phyloP scores from a whole-genome alignment of 2,329 filamentous ascomycete species.

The Neocucurbitaria cava region DNA sequence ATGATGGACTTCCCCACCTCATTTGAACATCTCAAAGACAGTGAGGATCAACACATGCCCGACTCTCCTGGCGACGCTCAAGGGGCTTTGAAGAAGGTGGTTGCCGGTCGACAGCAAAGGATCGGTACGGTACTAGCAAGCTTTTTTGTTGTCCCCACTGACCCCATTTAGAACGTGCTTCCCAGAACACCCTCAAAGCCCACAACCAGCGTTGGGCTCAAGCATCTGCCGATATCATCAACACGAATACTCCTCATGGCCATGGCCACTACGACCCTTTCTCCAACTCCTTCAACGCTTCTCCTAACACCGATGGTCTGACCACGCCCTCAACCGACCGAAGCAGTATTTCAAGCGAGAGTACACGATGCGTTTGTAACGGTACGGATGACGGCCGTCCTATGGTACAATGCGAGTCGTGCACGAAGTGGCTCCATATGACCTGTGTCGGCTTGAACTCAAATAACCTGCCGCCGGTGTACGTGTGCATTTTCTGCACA shows the following conservation, averaged over 20 bases:
- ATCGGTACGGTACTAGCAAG: constrained; percentile 34
- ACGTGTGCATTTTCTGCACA: constrained; percentile 51
- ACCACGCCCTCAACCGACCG: constrained; percentile 62
- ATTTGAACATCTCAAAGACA: constrained; percentile 24
- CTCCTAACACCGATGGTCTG: constrained; percentile 57
- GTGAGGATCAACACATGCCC: constrained; percentile 32
- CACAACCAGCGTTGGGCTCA: constrained; percentile 56
- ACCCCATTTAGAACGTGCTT: constrained; percentile 34
- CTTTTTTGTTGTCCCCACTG: constrained; percentile 15
- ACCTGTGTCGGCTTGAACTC: constrained; percentile 63
- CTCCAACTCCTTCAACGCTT: constrained; percentile 45
- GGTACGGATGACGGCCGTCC: constrained; percentile 60
- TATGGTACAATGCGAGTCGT: constrained; percentile 70
- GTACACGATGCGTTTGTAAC: constrained; percentile 65
- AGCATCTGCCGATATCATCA: constrained; percentile 48
- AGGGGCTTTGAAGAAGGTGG: constrained; percentile 50
- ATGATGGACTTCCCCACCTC: constrained; percentile 42
- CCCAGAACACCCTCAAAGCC: constrained; percentile 49
- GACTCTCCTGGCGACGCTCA: constrained; percentile 49
- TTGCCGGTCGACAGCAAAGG: constrained; percentile 46
- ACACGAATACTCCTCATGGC: constrained; percentile 20
- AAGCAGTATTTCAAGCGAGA: constrained; percentile 58
- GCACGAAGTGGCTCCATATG: constrained; percentile 68
- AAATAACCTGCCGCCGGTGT: constrained; percentile 53
- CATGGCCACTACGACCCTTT: constrained; percentile 44